phyloP scores from a whole-genome alignment of 108 stramenopile species.

The Thalassiosira profunda region DNA sequence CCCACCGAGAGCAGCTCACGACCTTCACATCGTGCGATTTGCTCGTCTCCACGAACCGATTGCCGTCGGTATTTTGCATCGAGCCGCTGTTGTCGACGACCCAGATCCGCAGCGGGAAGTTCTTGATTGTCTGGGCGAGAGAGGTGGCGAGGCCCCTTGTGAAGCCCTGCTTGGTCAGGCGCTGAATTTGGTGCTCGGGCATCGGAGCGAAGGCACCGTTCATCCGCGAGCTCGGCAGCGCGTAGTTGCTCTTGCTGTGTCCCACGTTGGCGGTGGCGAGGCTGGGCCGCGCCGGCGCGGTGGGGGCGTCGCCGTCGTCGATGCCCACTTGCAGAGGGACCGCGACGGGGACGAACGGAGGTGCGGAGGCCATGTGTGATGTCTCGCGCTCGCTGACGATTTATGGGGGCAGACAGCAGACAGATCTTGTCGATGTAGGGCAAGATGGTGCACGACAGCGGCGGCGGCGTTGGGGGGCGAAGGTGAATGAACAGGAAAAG shows the following conservation, averaged over 20 bases:
- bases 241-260: conserved; percentile 23
- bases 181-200: conserved; percentile 28
- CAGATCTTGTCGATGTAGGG: no score
- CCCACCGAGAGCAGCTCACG: conserved; percentile 71
- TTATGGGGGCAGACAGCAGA: no score
- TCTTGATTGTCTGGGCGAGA: conserved; percentile 50
- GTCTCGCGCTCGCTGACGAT: no score
- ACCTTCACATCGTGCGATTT: conserved; percentile 38
- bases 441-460: no score
- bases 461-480: no score
- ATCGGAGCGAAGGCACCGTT: conserved; percentile 9
- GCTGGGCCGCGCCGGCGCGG: conserved; percentile 16
- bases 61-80: conserved; percentile 82
- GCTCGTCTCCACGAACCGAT: conserved; percentile 68
- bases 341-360: conserved; percentile 1
- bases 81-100: conserved; percentile 76
- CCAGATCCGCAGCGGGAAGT: conserved; percentile 69
- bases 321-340: background rate
- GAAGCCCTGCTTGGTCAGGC: conserved; percentile 68
- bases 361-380: background rate
- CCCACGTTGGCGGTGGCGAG: conserved; percentile 1
- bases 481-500: no score
- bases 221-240: conserved; percentile 27
- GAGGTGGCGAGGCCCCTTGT: conserved; percentile 70
- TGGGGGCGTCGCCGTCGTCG: background rate